Percentiles rank a stretch among this genome's conserved stretches.
Evolutionary conservation across 192 early-diverging fungal genomes (phyloP).

Genomic region (Gryganskiella cystojenkinii): DNA sequence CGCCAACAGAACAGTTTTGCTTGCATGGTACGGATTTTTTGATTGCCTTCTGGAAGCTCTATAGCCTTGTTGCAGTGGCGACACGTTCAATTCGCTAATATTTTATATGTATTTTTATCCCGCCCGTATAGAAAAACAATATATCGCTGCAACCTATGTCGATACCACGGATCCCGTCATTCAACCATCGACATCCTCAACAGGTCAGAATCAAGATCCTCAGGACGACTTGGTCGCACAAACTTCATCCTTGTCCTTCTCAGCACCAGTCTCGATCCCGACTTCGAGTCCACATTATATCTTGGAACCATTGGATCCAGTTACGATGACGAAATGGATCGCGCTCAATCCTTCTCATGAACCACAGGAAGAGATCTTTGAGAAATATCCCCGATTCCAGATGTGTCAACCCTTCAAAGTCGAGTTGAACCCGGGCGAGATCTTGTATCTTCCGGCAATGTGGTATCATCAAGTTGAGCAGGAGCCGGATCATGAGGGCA

Average conservation of each 20-base stretch:
- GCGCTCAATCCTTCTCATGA: slow-evolving; percentile 55
- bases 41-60: neutral
- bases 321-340: slow-evolving; percentile 54
- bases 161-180: slow-evolving; percentile 11
- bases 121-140: slow-evolving; percentile 36
- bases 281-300: slow-evolving; percentile 12
- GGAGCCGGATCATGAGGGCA: slow-evolving; percentile 57
- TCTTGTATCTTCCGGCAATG: slow-evolving; percentile 65
- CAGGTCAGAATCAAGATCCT: too few species aligned
- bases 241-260: neutral
- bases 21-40: slow-evolving; percentile 53
- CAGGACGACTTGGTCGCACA: too few species aligned
- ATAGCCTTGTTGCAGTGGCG: neutral
- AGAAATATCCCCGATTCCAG: slow-evolving; percentile 52
- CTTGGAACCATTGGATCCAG: slow-evolving; percentile 43
- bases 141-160: slow-evolving; percentile 45
- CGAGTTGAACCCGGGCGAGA: slow-evolving; percentile 58
- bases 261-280: neutral
- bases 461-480: slow-evolving; percentile 68
- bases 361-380: slow-evolving; percentile 42
- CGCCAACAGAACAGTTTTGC: slow-evolving; percentile 60
- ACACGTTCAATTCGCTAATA: neutral
- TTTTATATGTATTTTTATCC: slow-evolving; percentile 4
- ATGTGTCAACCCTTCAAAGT: slow-evolving; percentile 55
- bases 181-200: neutral